phyloP scores from a whole-genome alignment of 495 filamentous ascomycete species.

The Glonium stellatum region DNA sequence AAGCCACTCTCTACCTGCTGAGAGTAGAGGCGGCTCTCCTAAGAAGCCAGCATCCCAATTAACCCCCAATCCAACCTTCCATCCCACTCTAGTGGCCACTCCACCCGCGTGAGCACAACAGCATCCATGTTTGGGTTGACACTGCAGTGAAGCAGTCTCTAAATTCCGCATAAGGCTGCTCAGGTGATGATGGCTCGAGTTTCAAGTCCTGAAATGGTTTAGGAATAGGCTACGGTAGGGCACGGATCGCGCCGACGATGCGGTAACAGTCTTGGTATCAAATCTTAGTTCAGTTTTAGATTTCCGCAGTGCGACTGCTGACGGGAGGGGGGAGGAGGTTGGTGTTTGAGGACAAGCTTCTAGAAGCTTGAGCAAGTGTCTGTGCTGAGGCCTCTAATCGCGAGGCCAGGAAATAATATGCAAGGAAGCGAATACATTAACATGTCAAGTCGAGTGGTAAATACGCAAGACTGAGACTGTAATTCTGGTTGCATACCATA shows the following conservation, averaged over 20 bases:
- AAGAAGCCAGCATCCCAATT: background rate
- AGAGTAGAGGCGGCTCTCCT: no score
- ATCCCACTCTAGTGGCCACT: background rate
- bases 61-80: background rate
- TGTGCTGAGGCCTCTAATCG: no score
- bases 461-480: no score
- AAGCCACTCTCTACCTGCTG: no score
- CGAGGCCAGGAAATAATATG: no score
- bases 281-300: background rate
- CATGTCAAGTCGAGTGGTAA: no score
- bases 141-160: conserved; percentile 16
- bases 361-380: background rate
- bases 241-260: no score
- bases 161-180: background rate
- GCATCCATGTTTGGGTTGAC: conserved; percentile 6
- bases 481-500: no score
- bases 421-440: no score
- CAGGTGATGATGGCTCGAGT: conserved; percentile 22
- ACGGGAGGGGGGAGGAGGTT: background rate
- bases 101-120: conserved; percentile 17
- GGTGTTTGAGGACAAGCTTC: conserved; percentile 1
- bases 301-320: no score
- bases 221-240: no score
- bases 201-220: conserved; percentile 7
- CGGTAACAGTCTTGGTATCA: background rate